These are phyloP conservation scores for Leccinum colubrinum DNA, from an alignment of 1,284 basidiomycete species.

Conservation along the genomic window DNA sequence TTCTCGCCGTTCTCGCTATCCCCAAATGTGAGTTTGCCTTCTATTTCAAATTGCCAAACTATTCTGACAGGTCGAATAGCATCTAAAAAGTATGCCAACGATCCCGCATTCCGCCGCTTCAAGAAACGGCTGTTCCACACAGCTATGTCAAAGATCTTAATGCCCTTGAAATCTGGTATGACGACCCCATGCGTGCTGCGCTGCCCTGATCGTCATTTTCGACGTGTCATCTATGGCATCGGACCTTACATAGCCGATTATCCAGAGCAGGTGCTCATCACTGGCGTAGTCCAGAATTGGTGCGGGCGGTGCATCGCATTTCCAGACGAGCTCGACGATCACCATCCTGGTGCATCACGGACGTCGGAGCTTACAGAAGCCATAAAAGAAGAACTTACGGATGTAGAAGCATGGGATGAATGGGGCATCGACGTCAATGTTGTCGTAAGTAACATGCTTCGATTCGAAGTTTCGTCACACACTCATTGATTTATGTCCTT, in stretches of 20 bases:
- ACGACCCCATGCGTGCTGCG: slow-evolving; percentile 5
- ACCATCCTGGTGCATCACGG: background rate
- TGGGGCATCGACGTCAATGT: background rate
- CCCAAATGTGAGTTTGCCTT: slow-evolving; percentile 8
- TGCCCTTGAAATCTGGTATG: slow-evolving; percentile 13
- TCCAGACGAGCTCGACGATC: background rate
- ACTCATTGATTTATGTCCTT: background rate
- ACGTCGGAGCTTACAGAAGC: background rate
- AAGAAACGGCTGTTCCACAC: slow-evolving; percentile 16
- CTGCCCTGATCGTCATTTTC: slow-evolving; percentile 16
- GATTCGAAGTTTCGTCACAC: background rate
- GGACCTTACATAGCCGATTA: slow-evolving; percentile 27
- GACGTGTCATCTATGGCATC: slow-evolving; percentile 5
- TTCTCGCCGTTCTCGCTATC: slow-evolving; percentile 12
- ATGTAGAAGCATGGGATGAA: background rate
- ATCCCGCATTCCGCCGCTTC: slow-evolving; percentile 13
- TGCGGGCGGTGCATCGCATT: slow-evolving; percentile 17
- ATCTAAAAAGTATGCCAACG: background rate
- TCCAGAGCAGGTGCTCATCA: slow-evolving; percentile 17
- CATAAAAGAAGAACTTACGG: background rate
- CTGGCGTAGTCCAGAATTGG: slow-evolving; percentile 22
- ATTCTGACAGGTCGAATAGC: background rate
- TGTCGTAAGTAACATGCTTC: background rate
- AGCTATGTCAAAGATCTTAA: slow-evolving; percentile 10
- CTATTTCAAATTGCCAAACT: background rate